These are phyloP conservation scores for Chamaecrista fasciculata DNA, from an alignment of 306 rosid species.

Conservation along the genomic window DNA sequence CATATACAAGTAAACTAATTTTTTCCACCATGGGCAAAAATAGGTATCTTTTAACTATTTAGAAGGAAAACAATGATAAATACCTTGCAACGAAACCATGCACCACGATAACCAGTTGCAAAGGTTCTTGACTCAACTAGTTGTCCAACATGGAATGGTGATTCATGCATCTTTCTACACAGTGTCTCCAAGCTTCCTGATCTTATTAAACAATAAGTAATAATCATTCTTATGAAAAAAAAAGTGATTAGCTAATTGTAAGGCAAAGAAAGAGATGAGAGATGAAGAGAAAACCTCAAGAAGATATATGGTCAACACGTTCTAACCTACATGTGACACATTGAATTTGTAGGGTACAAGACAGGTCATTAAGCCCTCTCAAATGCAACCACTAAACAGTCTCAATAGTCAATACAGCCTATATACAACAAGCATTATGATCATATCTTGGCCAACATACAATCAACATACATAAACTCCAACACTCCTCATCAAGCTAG, in stretches of 20 bases:
- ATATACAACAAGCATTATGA: no score
- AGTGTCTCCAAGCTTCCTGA: not conserved
- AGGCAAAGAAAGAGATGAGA: not conserved
- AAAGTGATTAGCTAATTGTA: no score
- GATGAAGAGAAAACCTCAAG: not conserved
- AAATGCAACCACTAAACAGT: no score
- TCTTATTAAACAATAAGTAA: not conserved
- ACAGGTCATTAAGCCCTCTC: no score
- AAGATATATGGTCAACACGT: no score
- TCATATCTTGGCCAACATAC: no score
- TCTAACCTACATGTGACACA: no score
- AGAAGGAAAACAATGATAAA: not conserved
- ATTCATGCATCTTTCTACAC: constrained; percentile 14
- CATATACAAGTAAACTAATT: not conserved
- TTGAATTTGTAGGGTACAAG: no score
- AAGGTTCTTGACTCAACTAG: constrained; percentile 55
- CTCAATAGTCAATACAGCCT: no score
- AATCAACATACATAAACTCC: no score
- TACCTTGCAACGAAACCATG: constrained; percentile 94
- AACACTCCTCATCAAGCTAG: no score
- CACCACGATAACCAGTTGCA: constrained; percentile 65
- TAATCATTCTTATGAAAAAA: not conserved
- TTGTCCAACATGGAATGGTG: constrained; percentile 62
- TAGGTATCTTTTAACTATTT: not conserved
- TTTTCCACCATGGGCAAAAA: not conserved